These are phyloP conservation scores for Emergomyces orientalis DNA, from an alignment of 2,329 filamentous ascomycete genomes.

Conservation along the genomic window DNA sequence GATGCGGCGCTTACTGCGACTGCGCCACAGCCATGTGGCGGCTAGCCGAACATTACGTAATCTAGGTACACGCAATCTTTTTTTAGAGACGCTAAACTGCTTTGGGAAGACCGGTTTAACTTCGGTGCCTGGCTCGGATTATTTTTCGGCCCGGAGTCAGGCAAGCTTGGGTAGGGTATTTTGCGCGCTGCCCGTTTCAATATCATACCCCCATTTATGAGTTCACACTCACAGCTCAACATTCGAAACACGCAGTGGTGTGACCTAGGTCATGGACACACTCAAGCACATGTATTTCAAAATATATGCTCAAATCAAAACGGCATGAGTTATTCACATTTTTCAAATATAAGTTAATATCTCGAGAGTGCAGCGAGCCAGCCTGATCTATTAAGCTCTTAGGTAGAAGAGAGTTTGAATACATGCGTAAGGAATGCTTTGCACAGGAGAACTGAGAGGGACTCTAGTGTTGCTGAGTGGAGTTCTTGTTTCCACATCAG, in stretches of 20 bases:
- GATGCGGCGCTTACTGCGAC: slow-evolving; percentile 15
- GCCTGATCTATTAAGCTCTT: background rate
- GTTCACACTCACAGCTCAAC: too few species aligned
- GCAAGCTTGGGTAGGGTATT: too few species aligned
- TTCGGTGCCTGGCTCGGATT: background rate
- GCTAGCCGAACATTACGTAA: slow-evolving; percentile 9
- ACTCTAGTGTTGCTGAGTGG: background rate
- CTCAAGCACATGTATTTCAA: background rate
- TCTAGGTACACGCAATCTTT: background rate
- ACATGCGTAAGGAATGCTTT: background rate
- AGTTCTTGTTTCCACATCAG: background rate
- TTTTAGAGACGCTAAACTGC: background rate
- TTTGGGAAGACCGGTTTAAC: background rate
- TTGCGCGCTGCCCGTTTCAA: too few species aligned
- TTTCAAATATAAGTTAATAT: background rate
- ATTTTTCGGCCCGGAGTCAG: too few species aligned
- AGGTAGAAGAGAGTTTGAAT: background rate
- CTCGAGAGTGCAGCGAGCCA: background rate
- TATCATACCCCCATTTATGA: too few species aligned
- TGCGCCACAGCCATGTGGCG: slow-evolving; percentile 23
- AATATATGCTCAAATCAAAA: background rate
- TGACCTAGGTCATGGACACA: too few species aligned
- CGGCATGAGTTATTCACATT: background rate
- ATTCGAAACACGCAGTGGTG: too few species aligned
- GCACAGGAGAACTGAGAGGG: background rate